These are phyloP conservation scores for Pseudoneurospora amorphoporcata DNA, from an alignment of 495 filamentous ascomycete genomes.

Conservation along the genomic window DNA sequence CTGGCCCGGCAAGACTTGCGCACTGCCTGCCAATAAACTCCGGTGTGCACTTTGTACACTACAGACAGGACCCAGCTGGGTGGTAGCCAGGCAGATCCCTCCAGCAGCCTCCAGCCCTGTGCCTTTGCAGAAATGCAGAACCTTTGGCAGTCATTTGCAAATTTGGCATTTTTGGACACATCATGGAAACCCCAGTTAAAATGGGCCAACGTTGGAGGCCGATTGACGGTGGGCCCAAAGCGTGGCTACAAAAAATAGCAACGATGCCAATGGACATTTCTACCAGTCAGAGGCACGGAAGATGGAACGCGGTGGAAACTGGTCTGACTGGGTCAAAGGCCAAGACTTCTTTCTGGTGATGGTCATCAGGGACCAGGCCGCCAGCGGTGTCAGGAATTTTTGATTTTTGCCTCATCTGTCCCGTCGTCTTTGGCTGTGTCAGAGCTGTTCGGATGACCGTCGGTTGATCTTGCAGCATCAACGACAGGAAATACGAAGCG, in stretches of 20 bases:
- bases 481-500: not conserved
- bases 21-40: not conserved
- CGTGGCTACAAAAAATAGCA: not conserved
- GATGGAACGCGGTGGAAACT: constrained; percentile 4
- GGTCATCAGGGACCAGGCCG: constrained; percentile 1
- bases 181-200: not conserved
- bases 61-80: not conserved
- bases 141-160: not conserved
- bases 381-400: not conserved
- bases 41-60: not conserved
- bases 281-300: not conserved
- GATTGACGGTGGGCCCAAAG: not conserved
- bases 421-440: not conserved
- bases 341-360: not conserved
- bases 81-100: not conserved
- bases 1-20: not conserved
- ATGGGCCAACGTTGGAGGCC: not conserved
- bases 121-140: not conserved
- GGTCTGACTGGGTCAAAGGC: not conserved
- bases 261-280: not conserved
- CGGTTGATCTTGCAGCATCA: not conserved
- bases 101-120: not conserved
- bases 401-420: not conserved
- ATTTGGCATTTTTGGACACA: not conserved
- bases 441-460: not conserved